Evolutionary conservation across 768 basidiomycete genomes (phyloP), one percentile per base, ranked within the genome.

Genomic region (Plicaturopsis crispa): DNA sequence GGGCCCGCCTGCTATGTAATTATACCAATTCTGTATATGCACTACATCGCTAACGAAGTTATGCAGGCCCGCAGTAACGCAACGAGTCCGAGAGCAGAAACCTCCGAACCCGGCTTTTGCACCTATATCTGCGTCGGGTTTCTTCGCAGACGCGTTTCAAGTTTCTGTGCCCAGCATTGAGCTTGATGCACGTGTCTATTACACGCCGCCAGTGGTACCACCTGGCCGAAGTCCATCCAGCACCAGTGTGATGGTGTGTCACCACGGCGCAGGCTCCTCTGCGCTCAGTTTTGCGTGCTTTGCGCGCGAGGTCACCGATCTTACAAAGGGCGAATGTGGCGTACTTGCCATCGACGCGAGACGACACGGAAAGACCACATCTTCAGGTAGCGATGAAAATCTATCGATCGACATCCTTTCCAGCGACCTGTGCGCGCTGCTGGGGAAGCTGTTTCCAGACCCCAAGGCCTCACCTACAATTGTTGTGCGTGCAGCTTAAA

Each of bases 261-360:
- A 96, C 51, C 94, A 99, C 49, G 96, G 96, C 1, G 94, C 90
- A 0, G 96, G 96, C 11, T 90, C 90, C 54, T 82, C 84, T 0
- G 96, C 79, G 0, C 65, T 97, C 44, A 87, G 78, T 46, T 99
- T 94, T 56, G 92, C 96, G 2, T 82, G 79, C 50, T 70, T 96
- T 41, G 90, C 93, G n/a, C 83, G 81, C 58, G 83, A 87, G 59
- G 62, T 97, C 1, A 56, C 55, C 8, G 72, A 63, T 31, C 46
- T 70, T 55, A 73, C 77, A 31, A 68, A 67, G 20, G 82, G 80
- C 4, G 84, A 85, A 47, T 77, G 84, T 36, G 93, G 94, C 0
- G 72, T 97, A 12, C 50, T 99, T 35, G 69, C 85, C 2, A 62
- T 86, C 26, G 94, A 99, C 63, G 80, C 82, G 20, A 63, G 94